Percentiles rank a stretch among this genome's conserved stretches.
These are phyloP conservation scores for Debaryomycetaceae sp. DNA, from an alignment of 1,139 yeast genomes.

Conservation along the genomic window DNA sequence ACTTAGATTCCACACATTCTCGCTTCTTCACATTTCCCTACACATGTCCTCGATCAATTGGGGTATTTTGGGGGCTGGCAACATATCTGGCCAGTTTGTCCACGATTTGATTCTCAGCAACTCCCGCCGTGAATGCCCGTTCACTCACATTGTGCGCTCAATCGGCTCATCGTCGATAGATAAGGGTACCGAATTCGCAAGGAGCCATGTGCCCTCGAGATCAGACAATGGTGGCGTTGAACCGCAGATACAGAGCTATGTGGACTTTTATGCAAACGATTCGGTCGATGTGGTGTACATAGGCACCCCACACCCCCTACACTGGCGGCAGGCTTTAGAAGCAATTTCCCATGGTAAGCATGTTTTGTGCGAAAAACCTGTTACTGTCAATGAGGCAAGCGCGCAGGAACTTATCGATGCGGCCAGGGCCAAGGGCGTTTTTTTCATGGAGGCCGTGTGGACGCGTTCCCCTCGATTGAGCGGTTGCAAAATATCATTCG, in stretches of 20 bases:
- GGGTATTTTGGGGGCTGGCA: conserved; percentile 48
- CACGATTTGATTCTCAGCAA: conserved; percentile 32
- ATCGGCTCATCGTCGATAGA: conserved; percentile 27
- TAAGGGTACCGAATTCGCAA: conserved; percentile 25
- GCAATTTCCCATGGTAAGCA: conserved; percentile 51
- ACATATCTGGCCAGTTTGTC: conserved; percentile 36
- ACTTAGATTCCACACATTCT: no score
- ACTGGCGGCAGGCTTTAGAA: conserved; percentile 43
- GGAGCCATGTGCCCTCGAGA: conserved; percentile 12
- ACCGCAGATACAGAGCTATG: conserved; percentile 19
- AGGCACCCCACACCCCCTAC: conserved; percentile 57
- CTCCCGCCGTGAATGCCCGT: conserved; percentile 12
- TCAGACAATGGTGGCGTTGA: conserved; percentile 17
- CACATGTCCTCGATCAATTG: conserved; percentile 23
- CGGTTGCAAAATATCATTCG: conserved; percentile 36
- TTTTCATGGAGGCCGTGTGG: conserved; percentile 66
- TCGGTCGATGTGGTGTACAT: conserved; percentile 52
- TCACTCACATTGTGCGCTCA: conserved; percentile 26
- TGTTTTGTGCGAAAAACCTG: conserved; percentile 60
- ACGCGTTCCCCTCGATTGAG: conserved; percentile 52
- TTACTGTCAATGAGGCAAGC: conserved; percentile 49
- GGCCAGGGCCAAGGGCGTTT: conserved; percentile 43
- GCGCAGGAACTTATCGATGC: conserved; percentile 38
- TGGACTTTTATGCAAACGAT: conserved; percentile 36
- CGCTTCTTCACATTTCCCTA: neutral